These are phyloP conservation scores for Elaeagnus macrophylla DNA, from an alignment of 306 rosid genomes.

Conservation along the genomic window DNA sequence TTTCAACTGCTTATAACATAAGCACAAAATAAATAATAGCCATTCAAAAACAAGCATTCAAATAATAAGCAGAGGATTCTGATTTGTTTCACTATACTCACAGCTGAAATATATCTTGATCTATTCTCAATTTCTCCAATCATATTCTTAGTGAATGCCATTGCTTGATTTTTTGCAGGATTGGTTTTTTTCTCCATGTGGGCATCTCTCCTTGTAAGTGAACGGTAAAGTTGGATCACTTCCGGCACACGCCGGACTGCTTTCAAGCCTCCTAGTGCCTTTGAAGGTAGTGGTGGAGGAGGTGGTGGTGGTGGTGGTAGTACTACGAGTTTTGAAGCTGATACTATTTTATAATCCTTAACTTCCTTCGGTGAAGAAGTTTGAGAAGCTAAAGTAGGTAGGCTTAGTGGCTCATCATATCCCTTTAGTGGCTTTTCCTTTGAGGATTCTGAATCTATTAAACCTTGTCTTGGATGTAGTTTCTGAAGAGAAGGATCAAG, in stretches of 20 bases:
- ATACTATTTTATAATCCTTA: conserved; percentile 21
- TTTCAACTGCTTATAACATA: no score
- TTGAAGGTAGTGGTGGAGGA: conserved; percentile 75
- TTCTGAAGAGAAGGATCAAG: conserved; percentile 1
- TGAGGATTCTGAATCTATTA: conserved; percentile 23
- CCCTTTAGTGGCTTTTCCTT: conserved; percentile 33
- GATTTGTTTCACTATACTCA: conserved; percentile 29
- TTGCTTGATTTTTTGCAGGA: conserved; percentile 40
- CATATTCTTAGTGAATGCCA: conserved; percentile 81
- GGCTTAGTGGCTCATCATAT: conserved; percentile 45
- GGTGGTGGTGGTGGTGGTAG: conserved; percentile 43
- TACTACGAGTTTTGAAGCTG: neutral
- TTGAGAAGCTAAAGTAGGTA: conserved; percentile 28
- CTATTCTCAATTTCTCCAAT: conserved; percentile 94
- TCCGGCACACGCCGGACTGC: conserved; percentile 83
- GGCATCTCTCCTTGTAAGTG: conserved; percentile 60
- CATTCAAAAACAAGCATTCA: no score
- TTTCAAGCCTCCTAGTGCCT: conserved; percentile 37
- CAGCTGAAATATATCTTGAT: conserved; percentile 61
- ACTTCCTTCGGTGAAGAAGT: conserved; percentile 29
- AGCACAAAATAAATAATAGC: no score
- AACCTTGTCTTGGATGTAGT: conserved; percentile 24
- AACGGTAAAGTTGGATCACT: conserved; percentile 74
- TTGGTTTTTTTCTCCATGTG: conserved; percentile 40
- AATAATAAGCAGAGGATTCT: no score